Conservation (phyloP, 352 stramenopile genomes). For the Globisporangium nodosum region DNA sequence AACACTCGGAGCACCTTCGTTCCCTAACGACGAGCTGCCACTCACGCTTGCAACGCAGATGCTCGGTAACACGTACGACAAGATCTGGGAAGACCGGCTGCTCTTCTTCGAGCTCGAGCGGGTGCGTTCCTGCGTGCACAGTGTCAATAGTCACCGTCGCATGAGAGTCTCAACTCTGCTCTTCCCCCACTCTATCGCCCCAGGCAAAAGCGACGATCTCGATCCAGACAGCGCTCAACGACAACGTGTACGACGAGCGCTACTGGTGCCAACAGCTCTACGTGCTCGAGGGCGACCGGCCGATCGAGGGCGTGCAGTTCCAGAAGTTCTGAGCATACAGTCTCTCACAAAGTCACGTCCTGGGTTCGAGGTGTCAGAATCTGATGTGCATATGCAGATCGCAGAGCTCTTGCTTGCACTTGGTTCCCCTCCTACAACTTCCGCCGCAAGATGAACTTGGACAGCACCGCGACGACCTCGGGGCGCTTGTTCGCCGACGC, state of each 20-base stretch:
- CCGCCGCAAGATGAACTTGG: too few relatives aligned
- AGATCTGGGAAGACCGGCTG: conserved; percentile 77
- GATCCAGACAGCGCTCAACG: conserved; percentile 63
- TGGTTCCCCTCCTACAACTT: too few relatives aligned
- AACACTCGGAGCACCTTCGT: neutral
- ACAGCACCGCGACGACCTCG: too few relatives aligned
- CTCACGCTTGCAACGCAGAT: conserved; percentile 29
- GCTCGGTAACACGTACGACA: conserved; percentile 83
- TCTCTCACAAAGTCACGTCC: neutral
- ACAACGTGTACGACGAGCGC: conserved; percentile 67
- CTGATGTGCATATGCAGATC: too few relatives aligned
- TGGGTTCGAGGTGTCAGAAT: too few relatives aligned
- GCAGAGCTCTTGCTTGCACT: too few relatives aligned
- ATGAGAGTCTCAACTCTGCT: neutral
- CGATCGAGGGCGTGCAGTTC: conserved; percentile 78
- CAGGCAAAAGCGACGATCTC: conserved; percentile 70
- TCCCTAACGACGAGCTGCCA: neutral
- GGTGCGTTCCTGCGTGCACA: conserved; percentile 19
- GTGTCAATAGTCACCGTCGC: neutral
- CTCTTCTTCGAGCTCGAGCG: conserved; percentile 79
- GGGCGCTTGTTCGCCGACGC: too few relatives aligned
- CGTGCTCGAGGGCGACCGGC: conserved; percentile 62
- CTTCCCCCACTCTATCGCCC: neutral
- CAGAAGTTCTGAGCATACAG: conserved; percentile 40
- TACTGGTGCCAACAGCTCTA: conserved; percentile 72